Conservation (phyloP, 179 eudicot species). For the Spinacia oleracea region DNA sequence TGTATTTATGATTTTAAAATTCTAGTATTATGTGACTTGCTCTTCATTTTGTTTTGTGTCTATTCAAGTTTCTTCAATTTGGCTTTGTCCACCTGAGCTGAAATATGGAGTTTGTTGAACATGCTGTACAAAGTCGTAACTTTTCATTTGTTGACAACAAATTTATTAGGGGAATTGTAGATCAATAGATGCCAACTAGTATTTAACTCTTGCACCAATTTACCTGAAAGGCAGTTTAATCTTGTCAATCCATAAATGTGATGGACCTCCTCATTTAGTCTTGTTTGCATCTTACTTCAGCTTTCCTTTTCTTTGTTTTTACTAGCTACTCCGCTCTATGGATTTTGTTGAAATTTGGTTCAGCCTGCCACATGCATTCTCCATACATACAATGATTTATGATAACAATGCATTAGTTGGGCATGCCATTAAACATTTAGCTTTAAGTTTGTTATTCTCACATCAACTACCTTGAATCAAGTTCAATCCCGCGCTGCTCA, state of each 20-base stretch:
- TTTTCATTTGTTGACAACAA: neutral
- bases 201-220: neutral
- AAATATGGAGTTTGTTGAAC: neutral
- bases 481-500: neutral
- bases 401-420: neutral
- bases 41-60: neutral
- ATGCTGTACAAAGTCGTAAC: neutral
- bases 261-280: neutral
- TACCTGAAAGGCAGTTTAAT: neutral
- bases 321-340: neutral
- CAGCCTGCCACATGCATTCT: neutral
- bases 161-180: neutral
- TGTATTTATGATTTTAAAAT: conserved; percentile 7
- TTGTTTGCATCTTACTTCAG: neutral
- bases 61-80: conserved; percentile 7
- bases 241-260: neutral
- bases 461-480: neutral
- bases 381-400: neutral
- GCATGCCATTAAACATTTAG: neutral
- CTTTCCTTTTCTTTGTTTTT: neutral
- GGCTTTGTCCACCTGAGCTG: neutral
- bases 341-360: neutral
- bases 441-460: neutral
- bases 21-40: neutral
- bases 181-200: neutral